Conservation (phyloP, 768 basidiomycete genomes). For the Saitozyma podzolica region DNA sequence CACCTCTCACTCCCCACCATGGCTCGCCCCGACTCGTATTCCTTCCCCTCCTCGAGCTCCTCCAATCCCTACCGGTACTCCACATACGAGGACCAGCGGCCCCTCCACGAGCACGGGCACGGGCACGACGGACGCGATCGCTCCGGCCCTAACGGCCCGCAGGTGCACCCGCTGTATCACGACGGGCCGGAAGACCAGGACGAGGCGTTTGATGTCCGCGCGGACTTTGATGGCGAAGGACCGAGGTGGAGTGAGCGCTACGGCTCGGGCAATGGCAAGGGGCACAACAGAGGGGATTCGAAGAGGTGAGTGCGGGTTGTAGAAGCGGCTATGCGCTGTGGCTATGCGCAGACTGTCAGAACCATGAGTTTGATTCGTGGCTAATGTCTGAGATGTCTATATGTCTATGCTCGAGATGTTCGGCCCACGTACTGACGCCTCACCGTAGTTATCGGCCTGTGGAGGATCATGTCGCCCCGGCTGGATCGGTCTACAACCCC, state of each 20-base stretch:
- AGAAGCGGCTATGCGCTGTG: neutral
- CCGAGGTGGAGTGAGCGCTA: conserved; percentile 43
- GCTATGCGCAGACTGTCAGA: neutral
- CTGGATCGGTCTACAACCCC: conserved; percentile 1
- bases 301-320: conserved; percentile 2
- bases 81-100: conserved; percentile 11
- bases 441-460: conserved; percentile 31
- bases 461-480: conserved; percentile 20
- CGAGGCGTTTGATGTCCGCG: conserved; percentile 41
- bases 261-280: conserved; percentile 12
- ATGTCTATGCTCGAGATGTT: neutral
- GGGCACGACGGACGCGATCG: too few species aligned
- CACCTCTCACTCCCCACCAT: conserved; percentile 2
- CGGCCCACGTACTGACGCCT: neutral
- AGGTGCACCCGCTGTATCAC: conserved; percentile 24
- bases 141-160: too few species aligned
- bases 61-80: neutral
- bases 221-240: conserved; percentile 45
- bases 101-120: conserved; percentile 3
- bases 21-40: conserved; percentile 5
- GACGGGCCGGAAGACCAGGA: conserved; percentile 33
- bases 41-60: conserved; percentile 2
- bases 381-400: neutral
- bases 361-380: neutral
- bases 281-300: conserved; percentile 6